Evolutionary conservation across 2,329 filamentous ascomycete species (phyloP).

Genomic region (Talaromyces sp.): DNA sequence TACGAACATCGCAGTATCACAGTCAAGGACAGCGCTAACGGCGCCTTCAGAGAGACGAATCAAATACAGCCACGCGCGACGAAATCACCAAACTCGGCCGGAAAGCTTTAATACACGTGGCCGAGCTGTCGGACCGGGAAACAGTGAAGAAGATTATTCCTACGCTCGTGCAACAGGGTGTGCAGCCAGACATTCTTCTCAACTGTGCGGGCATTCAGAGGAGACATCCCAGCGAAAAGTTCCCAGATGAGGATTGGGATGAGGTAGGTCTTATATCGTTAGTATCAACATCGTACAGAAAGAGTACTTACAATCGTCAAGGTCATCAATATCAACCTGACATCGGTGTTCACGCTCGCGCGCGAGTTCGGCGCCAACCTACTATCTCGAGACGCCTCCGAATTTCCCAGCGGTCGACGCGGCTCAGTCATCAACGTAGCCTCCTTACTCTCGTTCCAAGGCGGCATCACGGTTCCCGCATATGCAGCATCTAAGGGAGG

Average conservation of each 20-base stretch:
- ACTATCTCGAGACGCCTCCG: conserved; percentile 28
- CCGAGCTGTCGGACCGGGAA: conserved; percentile 42
- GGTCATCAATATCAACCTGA: conserved; percentile 85
- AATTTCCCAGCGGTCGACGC: conserved; percentile 29
- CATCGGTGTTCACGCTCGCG: conserved; percentile 64
- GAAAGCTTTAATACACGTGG: conserved; percentile 42
- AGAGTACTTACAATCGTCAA: conserved; percentile 23
- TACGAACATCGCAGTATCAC: conserved; percentile 19
- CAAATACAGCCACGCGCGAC: conserved; percentile 44
- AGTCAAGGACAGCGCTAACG: background rate
- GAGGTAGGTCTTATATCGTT: conserved; percentile 45
- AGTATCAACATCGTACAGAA: background rate
- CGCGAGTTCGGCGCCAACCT: conserved; percentile 37
- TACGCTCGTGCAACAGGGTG: conserved; percentile 39
- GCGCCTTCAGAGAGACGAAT: conserved; percentile 49
- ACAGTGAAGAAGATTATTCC: conserved; percentile 42
- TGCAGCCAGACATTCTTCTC: conserved; percentile 70
- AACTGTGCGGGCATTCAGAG: conserved; percentile 86
- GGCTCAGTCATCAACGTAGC: conserved; percentile 74
- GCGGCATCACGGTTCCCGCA: conserved; percentile 81
- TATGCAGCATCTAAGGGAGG: conserved; percentile 85
- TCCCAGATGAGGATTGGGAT: conserved; percentile 74
- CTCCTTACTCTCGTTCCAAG: conserved; percentile 76
- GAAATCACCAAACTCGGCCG: conserved; percentile 38
- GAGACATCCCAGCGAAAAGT: conserved; percentile 69